Percentiles rank a stretch among this genome's conserved stretches.
Conservation (phyloP, 2,329 filamentous ascomycete genomes). For the Trichoderma citrinoviride region DNA sequence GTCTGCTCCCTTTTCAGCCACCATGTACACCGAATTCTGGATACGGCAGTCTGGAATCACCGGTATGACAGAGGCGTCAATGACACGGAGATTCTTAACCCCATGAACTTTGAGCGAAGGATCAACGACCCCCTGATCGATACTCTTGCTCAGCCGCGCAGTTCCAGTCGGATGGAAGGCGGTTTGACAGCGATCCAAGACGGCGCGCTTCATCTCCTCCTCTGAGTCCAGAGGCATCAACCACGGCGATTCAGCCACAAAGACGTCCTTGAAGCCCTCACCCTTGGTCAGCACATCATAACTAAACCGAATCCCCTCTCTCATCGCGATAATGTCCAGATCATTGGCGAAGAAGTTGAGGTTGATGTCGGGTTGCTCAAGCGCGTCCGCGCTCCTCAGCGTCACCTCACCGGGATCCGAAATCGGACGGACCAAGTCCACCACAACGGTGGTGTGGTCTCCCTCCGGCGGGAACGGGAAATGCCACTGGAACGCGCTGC, state of each 20-base stretch:
- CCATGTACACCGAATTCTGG: constrained; percentile 59
- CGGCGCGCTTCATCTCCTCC: constrained; percentile 53
- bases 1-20: constrained; percentile 50
- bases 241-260: constrained; percentile 57
- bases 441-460: constrained; percentile 55
- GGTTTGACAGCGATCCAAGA: constrained; percentile 58
- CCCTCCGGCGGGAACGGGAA: constrained; percentile 42
- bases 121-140: constrained; percentile 52
- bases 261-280: constrained; percentile 54
- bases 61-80: constrained; percentile 56
- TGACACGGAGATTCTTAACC: constrained; percentile 50
- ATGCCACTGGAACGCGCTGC: constrained; percentile 49
- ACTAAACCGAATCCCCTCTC: constrained; percentile 55
- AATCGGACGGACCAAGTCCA: constrained; percentile 43
- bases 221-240: constrained; percentile 55
- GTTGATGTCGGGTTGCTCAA: constrained; percentile 57
- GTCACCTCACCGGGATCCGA: constrained; percentile 51
- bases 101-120: constrained; percentile 51
- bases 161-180: constrained; percentile 59
- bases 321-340: constrained; percentile 54
- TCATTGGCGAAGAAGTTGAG: constrained; percentile 58
- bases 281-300: constrained; percentile 57
- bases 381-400: constrained; percentile 54
- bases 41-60: constrained; percentile 56
- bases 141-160: constrained; percentile 49